Percentiles rank a stretch among this genome's conserved stretches.
Evolutionary conservation across 371 early-diverging fungal genomes (phyloP).

Genomic region (Amoeboaphelidium protococcarum): DNA sequence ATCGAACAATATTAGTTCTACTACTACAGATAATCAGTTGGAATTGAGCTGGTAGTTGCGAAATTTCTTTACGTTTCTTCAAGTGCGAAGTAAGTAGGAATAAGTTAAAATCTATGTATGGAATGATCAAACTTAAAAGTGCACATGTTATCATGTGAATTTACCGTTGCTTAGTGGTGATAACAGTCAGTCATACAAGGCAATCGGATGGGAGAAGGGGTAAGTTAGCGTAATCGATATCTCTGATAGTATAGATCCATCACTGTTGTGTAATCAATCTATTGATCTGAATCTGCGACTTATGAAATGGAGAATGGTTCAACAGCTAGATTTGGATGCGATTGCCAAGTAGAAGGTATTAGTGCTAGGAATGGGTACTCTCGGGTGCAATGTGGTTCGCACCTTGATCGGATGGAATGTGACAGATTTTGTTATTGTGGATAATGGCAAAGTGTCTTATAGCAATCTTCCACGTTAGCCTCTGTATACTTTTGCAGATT

Average conservation of each 20-base stretch:
- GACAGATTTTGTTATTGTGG: constrained; percentile 70
- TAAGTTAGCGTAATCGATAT: too few species aligned
- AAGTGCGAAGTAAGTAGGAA: too few species aligned
- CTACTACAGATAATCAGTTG: too few species aligned
- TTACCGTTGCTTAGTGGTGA: too few species aligned
- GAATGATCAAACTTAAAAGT: too few species aligned
- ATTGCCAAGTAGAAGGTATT: constrained; percentile 44
- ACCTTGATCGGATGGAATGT: constrained; percentile 67
- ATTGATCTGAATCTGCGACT: constrained; percentile 76
- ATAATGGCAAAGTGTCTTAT: constrained; percentile 65
- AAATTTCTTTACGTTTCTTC: too few species aligned
- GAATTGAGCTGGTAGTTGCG: too few species aligned
- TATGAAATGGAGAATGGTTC: constrained; percentile 82
- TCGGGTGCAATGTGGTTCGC: constrained; percentile 77
- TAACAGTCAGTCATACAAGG: too few species aligned
- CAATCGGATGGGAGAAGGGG: too few species aligned
- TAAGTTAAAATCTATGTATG: too few species aligned
- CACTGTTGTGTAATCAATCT: constrained; percentile 52
- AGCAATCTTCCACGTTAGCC: constrained; percentile 90
- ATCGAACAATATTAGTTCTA: too few species aligned
- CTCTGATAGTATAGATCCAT: constrained; percentile 1
- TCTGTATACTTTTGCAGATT: constrained; percentile 61
- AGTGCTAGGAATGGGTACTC: constrained; percentile 78
- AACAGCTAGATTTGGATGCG: constrained; percentile 49
- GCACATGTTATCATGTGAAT: too few species aligned